Evolutionary conservation across 768 basidiomycete genomes (phyloP).

Genomic region (Leucosporidium yakuticum): DNA sequence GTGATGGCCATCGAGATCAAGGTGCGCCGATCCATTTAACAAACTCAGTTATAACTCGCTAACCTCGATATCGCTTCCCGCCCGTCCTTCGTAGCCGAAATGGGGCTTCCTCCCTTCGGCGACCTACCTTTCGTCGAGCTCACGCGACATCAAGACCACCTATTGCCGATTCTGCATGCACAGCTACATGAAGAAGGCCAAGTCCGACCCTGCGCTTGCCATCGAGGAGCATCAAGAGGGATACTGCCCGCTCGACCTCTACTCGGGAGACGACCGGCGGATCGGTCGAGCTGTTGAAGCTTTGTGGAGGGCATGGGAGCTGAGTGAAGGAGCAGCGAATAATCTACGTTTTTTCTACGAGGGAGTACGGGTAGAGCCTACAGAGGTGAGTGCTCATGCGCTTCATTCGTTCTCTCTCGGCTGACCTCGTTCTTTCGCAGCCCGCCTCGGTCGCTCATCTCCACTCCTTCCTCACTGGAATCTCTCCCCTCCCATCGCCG

Average conservation of each 20-base stretch:
- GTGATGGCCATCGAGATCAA: constrained; percentile 80
- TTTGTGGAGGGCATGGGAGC: constrained; percentile 69
- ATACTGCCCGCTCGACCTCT: constrained; percentile 90
- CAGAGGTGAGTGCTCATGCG: background rate
- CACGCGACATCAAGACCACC: constrained; percentile 56
- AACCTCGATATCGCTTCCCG: too few relatives aligned
- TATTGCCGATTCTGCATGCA: constrained; percentile 94
- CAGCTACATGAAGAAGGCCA: constrained; percentile 39
- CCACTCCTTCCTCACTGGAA: too few relatives aligned
- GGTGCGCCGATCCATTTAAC: constrained; percentile 48
- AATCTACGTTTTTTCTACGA: constrained; percentile 73
- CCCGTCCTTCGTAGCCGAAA: constrained; percentile 66
- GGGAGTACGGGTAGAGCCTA: constrained; percentile 46
- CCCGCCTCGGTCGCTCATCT: too few relatives aligned
- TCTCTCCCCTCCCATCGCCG: too few relatives aligned
- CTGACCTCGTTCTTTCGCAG: background rate
- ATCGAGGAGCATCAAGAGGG: constrained; percentile 7
- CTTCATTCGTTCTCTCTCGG: background rate
- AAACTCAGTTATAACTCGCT: background rate
- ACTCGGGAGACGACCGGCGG: constrained; percentile 61
- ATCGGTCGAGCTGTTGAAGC: constrained; percentile 58
- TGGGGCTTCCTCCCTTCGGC: constrained; percentile 84
- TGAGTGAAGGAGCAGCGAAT: constrained; percentile 61
- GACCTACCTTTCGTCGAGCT: constrained; percentile 56
- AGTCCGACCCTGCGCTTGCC: background rate